Evolutionary conservation across 305 asterid genomes (phyloP).

Genomic region (Andrographis paniculata): DNA sequence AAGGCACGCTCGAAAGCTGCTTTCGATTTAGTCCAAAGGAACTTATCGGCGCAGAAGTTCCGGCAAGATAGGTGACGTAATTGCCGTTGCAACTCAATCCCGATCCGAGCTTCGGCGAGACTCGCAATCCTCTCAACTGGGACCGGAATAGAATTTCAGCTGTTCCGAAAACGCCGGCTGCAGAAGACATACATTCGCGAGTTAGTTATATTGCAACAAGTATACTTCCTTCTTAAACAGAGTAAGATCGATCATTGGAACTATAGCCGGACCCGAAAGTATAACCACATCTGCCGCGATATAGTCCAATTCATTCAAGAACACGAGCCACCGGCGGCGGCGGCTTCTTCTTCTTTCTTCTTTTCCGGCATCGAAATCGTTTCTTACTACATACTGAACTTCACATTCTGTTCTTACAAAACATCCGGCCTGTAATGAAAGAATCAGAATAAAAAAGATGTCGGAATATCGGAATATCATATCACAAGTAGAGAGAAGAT

Average conservation of each 20-base stretch:
- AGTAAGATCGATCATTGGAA: too few relatives aligned
- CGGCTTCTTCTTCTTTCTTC: slow-evolving; percentile 10
- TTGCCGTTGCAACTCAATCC: slow-evolving; percentile 54
- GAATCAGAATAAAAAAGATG: too few relatives aligned
- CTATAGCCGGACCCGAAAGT: slow-evolving; percentile 47
- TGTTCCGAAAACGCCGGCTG: slow-evolving; percentile 57
- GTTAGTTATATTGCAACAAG: too few relatives aligned
- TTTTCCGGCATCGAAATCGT: slow-evolving; percentile 12
- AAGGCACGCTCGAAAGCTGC: slow-evolving; percentile 24
- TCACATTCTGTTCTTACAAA: slow-evolving; percentile 36
- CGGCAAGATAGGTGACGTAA: slow-evolving; percentile 37
- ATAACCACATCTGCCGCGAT: slow-evolving; percentile 33
- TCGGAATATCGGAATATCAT: too few relatives aligned
- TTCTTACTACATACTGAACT: slow-evolving; percentile 36
- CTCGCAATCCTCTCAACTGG: slow-evolving; percentile 34
- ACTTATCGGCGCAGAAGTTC: slow-evolving; percentile 36
- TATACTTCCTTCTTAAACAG: too few relatives aligned
- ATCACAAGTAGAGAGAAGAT: background rate
- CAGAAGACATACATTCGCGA: background rate
- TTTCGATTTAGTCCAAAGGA: slow-evolving; percentile 28
- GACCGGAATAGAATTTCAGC: slow-evolving; percentile 44
- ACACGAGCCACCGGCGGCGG: slow-evolving; percentile 34
- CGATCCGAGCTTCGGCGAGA: slow-evolving; percentile 39
- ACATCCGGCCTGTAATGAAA: slow-evolving; percentile 37
- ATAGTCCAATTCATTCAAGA: slow-evolving; percentile 32